These are phyloP conservation scores for Plectosphaerella cucumerina DNA, from an alignment of 2,329 filamentous ascomycete genomes.

Conservation along the genomic window DNA sequence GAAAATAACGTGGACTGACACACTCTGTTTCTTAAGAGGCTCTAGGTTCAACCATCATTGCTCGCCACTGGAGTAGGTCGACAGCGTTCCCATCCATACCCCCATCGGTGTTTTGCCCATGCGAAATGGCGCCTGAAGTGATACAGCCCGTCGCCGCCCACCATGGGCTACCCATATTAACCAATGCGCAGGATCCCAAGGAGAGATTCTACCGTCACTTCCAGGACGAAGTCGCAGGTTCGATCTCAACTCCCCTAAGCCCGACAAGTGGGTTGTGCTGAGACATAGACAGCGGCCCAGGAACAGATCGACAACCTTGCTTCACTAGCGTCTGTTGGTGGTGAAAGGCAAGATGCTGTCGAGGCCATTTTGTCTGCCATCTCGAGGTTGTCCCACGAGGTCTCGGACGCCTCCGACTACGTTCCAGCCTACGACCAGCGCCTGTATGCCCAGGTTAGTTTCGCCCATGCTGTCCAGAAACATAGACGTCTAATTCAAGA, in stretches of 20 bases:
- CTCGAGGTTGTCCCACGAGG: constrained; percentile 74
- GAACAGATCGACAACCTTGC: constrained; percentile 19
- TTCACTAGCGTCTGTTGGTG: constrained; percentile 53
- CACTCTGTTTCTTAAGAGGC: background rate
- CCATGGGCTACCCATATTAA: constrained; percentile 12
- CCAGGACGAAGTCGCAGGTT: constrained; percentile 68
- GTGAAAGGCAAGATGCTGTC: constrained; percentile 75
- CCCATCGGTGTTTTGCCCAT: background rate
- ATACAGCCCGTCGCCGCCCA: constrained; percentile 9
- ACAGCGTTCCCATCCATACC: background rate
- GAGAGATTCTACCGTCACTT: constrained; percentile 85
- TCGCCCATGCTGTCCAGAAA: background rate
- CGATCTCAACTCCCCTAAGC: constrained; percentile 17
- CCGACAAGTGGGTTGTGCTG: constrained; percentile 2
- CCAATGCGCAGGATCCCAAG: constrained; percentile 50
- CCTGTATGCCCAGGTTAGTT: constrained; percentile 70
- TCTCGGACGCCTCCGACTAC: constrained; percentile 77
- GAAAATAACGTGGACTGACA: no score
- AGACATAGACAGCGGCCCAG: constrained; percentile 58
- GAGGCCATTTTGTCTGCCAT: constrained; percentile 79
- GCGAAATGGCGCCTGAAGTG: constrained; percentile 12
- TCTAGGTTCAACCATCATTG: background rate
- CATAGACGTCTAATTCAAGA: constrained; percentile 5
- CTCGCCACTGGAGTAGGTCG: background rate
- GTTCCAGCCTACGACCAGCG: constrained; percentile 88